Evolutionary conservation across 2,329 filamentous ascomycete genomes (phyloP).

Genomic region (Triangularia setosa): DNA sequence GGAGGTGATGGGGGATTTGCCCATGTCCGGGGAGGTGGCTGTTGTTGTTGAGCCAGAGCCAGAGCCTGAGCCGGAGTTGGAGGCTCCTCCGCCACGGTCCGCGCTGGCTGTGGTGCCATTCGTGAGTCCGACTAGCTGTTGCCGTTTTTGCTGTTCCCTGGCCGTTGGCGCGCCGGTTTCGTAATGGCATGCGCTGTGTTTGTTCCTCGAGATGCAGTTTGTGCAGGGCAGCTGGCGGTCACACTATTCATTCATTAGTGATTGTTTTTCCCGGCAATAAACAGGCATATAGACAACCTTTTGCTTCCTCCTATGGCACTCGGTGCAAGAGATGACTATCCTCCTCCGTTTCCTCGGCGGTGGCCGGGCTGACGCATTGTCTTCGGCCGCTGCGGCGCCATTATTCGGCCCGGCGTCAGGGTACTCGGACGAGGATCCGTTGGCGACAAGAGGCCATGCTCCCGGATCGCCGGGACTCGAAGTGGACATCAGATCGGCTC

Average conservation of each 20-base stretch:
- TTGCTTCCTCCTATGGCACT: slow-evolving; percentile 62
- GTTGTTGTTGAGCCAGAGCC: background rate
- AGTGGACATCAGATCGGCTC: background rate
- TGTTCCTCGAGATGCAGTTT: slow-evolving; percentile 56
- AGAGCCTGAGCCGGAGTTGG: background rate
- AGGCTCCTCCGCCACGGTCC: background rate
- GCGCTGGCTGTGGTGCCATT: background rate
- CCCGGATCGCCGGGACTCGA: background rate
- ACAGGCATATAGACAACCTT: slow-evolving; percentile 38
- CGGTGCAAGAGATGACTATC: slow-evolving; percentile 59
- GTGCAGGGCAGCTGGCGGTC: slow-evolving; percentile 57
- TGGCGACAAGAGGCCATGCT: background rate
- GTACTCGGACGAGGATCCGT: background rate
- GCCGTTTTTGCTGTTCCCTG: slow-evolving; percentile 30
- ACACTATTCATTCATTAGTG: slow-evolving; percentile 39
- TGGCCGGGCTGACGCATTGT: slow-evolving; percentile 26
- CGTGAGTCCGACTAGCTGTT: background rate
- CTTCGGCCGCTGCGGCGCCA: background rate
- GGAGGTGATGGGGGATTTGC: background rate
- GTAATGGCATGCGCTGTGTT: slow-evolving; percentile 53
- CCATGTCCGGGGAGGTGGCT: background rate
- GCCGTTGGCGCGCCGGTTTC: slow-evolving; percentile 47
- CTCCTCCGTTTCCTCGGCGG: slow-evolving; percentile 55
- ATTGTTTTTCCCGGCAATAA: background rate
- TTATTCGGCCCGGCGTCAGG: background rate